These are phyloP conservation scores for Rostrohypoxylon terebratum DNA, from an alignment of 495 filamentous ascomycete genomes.

Conservation along the genomic window DNA sequence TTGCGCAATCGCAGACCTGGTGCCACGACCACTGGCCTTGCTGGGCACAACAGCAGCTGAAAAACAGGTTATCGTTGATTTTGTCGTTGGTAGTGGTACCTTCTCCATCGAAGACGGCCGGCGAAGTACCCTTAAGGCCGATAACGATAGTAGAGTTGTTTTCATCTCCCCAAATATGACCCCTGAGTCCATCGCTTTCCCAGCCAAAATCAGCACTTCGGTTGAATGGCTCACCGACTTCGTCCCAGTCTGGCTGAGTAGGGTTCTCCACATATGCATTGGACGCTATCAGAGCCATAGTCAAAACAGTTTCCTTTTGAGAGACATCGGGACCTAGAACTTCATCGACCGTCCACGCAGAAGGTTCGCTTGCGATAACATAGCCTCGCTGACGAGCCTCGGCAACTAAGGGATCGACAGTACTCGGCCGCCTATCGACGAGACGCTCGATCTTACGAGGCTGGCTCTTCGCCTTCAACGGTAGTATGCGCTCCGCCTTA, in stretches of 20 bases:
- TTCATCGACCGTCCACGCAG: constrained; percentile 86
- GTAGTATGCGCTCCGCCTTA: constrained; percentile 60
- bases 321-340: constrained; percentile 83
- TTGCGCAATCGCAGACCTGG: constrained; percentile 91
- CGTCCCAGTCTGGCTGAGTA: constrained; percentile 81
- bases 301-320: constrained; percentile 85
- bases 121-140: constrained; percentile 89
- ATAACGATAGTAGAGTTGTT: constrained; percentile 89
- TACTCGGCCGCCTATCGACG: constrained; percentile 77
- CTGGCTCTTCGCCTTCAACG: constrained; percentile 66
- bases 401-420: constrained; percentile 80
- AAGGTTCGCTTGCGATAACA: constrained; percentile 69
- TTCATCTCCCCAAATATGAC: constrained; percentile 91
- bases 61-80: constrained; percentile 95
- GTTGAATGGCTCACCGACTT: constrained; percentile 83
- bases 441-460: constrained; percentile 80
- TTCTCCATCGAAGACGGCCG: constrained; percentile 92
- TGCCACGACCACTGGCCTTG: constrained; percentile 88
- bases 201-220: constrained; percentile 87
- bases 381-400: constrained; percentile 71
- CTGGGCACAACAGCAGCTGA: constrained; percentile 96
- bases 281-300: constrained; percentile 84
- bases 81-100: constrained; percentile 98
- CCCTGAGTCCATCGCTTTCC: constrained; percentile 87
- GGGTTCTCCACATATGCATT: constrained; percentile 86